A percentile compares a stretch with the other conserved stretches of the same genome.
These are phyloP conservation scores for Erythrophleum ivorense DNA, from an alignment of 331 rosid species.

Conservation along the genomic window DNA sequence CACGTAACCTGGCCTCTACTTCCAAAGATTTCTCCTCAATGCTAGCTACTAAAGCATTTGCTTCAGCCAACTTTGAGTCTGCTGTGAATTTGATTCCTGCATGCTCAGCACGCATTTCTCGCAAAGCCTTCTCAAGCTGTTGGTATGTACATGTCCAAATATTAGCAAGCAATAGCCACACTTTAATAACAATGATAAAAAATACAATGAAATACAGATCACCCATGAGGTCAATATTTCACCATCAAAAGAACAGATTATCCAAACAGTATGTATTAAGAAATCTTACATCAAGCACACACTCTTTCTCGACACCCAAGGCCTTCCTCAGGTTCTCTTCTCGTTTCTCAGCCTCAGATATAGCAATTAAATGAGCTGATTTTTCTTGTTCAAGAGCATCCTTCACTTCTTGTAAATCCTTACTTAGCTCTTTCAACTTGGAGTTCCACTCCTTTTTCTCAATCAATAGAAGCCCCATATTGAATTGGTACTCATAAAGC, in stretches of 20 bases:
- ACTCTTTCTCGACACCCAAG: conserved; percentile 94
- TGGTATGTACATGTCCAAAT: conserved; percentile 34
- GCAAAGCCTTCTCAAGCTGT: conserved; percentile 94
- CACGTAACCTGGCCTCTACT: conserved; percentile 78
- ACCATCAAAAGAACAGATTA: background rate
- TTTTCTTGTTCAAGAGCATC: conserved; percentile 79
- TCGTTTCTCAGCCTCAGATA: conserved; percentile 78
- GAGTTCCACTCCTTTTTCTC: conserved; percentile 94
- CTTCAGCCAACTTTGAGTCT: conserved; percentile 91
- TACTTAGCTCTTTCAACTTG: conserved; percentile 62
- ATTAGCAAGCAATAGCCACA: conserved; percentile 23
- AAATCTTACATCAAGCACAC: conserved; percentile 91
- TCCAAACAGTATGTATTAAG: conserved; percentile 6
- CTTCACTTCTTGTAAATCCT: conserved; percentile 64
- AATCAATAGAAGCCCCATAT: conserved; percentile 96
- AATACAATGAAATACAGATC: background rate
- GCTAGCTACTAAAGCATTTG: conserved; percentile 82
- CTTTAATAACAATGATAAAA: conserved; percentile 13
- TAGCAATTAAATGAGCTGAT: conserved; percentile 70
- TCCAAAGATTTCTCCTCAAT: conserved; percentile 90
- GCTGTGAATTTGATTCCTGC: conserved; percentile 84
- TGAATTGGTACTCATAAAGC: conserved; percentile 94
- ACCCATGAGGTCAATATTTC: conserved; percentile 14
- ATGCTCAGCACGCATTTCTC: conserved; percentile 89
- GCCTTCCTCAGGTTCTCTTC: conserved; percentile 90